Evolutionary conservation across 73 alveolate species (phyloP).

Genomic region (Paramecium octaurelia): DNA sequence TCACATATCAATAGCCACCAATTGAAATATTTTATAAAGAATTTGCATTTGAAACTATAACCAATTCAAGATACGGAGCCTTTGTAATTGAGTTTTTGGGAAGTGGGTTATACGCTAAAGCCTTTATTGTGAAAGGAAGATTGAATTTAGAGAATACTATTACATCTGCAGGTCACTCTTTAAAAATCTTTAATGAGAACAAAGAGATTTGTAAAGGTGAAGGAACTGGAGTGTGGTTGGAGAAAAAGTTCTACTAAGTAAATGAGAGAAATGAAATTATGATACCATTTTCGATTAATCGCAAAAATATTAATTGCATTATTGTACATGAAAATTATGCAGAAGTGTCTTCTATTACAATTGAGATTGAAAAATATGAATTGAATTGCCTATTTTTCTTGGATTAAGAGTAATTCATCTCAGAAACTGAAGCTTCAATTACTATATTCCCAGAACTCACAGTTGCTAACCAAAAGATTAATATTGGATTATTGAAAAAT

Average conservation of each 20-base stretch:
- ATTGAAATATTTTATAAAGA: slow-evolving; percentile 11
- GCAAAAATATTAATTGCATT: not conserved
- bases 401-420: not conserved
- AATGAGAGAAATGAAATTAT: slow-evolving; percentile 31
- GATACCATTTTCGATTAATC: slow-evolving; percentile 22
- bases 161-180: slow-evolving; percentile 35
- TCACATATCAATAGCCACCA: slow-evolving; percentile 25
- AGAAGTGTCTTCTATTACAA: not conserved
- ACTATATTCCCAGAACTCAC: not conserved
- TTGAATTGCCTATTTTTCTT: not conserved
- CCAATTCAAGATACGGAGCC: not conserved
- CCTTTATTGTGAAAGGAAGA: slow-evolving; percentile 33
- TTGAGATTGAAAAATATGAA: not conserved
- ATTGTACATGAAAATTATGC: slow-evolving; percentile 11
- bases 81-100: slow-evolving; percentile 48
- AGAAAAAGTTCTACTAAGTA: not conserved
- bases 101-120: slow-evolving; percentile 26
- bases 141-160: not conserved
- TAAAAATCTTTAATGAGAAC: slow-evolving; percentile 5
- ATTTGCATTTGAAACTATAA: slow-evolving; percentile 26
- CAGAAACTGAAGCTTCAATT: not conserved
- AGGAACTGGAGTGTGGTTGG: slow-evolving; percentile 39
- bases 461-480: not conserved
- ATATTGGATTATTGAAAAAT: not conserved
- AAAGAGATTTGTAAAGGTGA: slow-evolving; percentile 1